Percentiles rank a stretch among this genome's conserved stretches.
Conservation (phyloP, 2,329 filamentous ascomycete genomes). For the Pseudogymnoascus sp. region DNA sequence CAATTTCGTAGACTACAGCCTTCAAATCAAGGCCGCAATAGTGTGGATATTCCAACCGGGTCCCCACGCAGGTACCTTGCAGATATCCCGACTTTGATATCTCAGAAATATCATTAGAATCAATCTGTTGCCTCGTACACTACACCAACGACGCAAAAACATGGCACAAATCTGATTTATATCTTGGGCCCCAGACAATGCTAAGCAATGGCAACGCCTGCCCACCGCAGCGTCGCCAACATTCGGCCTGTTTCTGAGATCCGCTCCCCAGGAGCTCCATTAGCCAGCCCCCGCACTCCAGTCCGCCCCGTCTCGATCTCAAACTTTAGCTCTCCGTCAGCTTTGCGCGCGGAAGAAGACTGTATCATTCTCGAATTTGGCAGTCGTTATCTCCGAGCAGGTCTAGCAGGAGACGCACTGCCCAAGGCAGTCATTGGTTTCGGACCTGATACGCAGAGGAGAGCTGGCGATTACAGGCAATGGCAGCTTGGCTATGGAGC, state of each 20-base stretch:
- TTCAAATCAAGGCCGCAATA: not conserved
- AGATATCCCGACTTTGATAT: constrained; percentile 7
- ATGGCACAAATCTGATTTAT: not conserved
- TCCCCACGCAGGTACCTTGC: constrained; percentile 3
- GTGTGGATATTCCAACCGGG: not conserved
- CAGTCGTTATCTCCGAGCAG: constrained; percentile 69
- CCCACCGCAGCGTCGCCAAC: constrained; percentile 53
- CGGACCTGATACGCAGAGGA: constrained; percentile 67
- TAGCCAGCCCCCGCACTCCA: constrained; percentile 55
- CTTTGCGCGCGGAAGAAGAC: constrained; percentile 73
- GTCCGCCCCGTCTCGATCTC: constrained; percentile 43
- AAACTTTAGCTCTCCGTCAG: constrained; percentile 52
- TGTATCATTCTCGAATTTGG: constrained; percentile 77
- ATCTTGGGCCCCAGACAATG: not conserved
- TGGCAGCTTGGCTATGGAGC: constrained; percentile 53
- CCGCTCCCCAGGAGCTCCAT: constrained; percentile 25
- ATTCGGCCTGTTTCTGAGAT: constrained; percentile 37
- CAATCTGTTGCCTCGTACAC: not conserved
- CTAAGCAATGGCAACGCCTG: constrained; percentile 31
- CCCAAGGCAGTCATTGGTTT: constrained; percentile 69
- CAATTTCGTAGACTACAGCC: not conserved
- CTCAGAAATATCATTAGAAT: not conserved
- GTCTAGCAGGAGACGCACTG: constrained; percentile 76
- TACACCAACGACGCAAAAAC: constrained; percentile 2
- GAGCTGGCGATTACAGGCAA: constrained; percentile 73